Percentiles rank a stretch among this genome's conserved stretches.
Evolutionary conservation across 1,139 yeast species (phyloP).

Genomic region (Sugiyamaella pinicola): DNA sequence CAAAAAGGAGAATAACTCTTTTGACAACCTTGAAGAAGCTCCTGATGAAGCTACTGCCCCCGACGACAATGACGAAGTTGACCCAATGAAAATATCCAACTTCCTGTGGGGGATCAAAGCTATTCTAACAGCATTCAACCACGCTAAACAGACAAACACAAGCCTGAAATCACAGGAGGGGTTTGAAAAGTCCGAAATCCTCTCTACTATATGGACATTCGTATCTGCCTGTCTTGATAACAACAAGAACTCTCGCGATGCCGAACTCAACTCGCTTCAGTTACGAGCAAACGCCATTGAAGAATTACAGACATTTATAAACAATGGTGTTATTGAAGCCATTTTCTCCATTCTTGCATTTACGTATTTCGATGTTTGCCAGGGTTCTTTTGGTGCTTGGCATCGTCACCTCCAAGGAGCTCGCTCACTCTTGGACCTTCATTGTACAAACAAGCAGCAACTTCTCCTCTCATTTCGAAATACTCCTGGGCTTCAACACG

Average conservation of each 20-base stretch:
- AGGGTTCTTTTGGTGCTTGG: constrained; percentile 31
- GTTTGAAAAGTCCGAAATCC: constrained; percentile 23
- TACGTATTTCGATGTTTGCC: constrained; percentile 32
- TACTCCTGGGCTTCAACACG: constrained; percentile 32
- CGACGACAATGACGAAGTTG: constrained; percentile 20
- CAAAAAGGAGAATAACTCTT: constrained; percentile 14
- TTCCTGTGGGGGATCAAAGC: constrained; percentile 34
- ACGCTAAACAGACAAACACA: constrained; percentile 25
- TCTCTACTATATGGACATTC: constrained; percentile 31
- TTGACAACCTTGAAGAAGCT: constrained; percentile 11
- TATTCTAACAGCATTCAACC: constrained; percentile 29
- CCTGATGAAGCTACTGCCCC: constrained; percentile 4
- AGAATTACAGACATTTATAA: constrained; percentile 29
- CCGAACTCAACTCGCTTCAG: constrained; percentile 26
- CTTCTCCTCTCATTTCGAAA: constrained; percentile 20
- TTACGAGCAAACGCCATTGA: constrained; percentile 28
- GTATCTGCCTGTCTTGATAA: constrained; percentile 27
- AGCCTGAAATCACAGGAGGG: constrained; percentile 19
- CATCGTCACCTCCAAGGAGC: constrained; percentile 31
- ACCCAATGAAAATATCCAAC: constrained; percentile 25
- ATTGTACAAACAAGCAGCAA: constrained; percentile 25
- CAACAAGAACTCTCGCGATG: constrained; percentile 16
- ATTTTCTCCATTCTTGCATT: constrained; percentile 32
- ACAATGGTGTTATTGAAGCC: constrained; percentile 30
- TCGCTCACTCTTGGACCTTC: constrained; percentile 29